Conservation (phyloP, 495 filamentous ascomycete species). For the Podospora pseudocomata region DNA sequence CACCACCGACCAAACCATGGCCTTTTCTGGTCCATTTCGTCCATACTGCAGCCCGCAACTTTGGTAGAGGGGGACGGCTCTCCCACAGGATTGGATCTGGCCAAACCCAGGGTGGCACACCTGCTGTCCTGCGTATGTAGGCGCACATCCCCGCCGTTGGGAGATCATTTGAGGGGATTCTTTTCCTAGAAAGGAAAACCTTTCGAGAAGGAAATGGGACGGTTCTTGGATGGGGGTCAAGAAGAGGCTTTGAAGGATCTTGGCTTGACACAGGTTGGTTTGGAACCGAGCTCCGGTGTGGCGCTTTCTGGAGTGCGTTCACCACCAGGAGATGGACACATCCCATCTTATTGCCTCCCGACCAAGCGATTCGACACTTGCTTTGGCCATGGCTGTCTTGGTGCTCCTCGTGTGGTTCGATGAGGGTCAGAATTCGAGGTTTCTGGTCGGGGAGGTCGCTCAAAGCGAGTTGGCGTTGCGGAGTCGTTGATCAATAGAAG, state of each 20-base stretch:
- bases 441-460: not conserved
- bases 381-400: not conserved
- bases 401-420: not conserved
- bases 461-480: not conserved
- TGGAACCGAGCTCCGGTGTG: no score
- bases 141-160: not conserved
- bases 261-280: no score
- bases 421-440: no score
- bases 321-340: no score
- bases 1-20: not conserved
- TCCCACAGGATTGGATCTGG: not conserved
- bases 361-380: not conserved
- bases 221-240: not conserved
- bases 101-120: not conserved
- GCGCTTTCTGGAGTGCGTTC: no score
- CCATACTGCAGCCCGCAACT: not conserved
- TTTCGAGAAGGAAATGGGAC: not conserved
- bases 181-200: not conserved
- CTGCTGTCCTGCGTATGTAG: not conserved
- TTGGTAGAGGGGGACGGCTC: not conserved
- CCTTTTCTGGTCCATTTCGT: not conserved
- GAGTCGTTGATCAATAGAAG: no score
- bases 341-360: not conserved
- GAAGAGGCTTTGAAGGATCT: not conserved
- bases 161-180: not conserved